A percentile compares a stretch with the other conserved stretches of the same genome.
These are phyloP conservation scores for Amanita polypyramis DNA, from an alignment of 768 basidiomycete genomes.

Conservation along the genomic window DNA sequence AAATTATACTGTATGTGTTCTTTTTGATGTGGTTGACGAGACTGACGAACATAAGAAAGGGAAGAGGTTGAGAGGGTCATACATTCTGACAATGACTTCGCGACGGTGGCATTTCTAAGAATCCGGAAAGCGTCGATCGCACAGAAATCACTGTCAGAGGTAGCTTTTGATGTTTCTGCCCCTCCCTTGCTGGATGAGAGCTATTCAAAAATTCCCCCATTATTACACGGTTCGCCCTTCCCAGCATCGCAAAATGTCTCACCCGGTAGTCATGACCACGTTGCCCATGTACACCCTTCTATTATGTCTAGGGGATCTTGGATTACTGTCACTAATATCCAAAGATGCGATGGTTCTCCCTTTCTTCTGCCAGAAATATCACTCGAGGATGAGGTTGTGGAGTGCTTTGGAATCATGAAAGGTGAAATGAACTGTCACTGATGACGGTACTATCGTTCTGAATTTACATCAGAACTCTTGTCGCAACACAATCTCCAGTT, in stretches of 20 bases:
- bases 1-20: conserved; percentile 52
- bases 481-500: conserved; percentile 35
- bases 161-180: conserved; percentile 16
- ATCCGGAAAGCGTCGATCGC: conserved; percentile 60
- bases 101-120: conserved; percentile 85
- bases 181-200: conserved; percentile 47
- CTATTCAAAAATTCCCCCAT: conserved; percentile 17
- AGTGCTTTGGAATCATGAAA: conserved; percentile 56
- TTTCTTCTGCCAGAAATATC: conserved; percentile 18
- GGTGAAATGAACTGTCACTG: conserved; percentile 22
- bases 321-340: conserved; percentile 58
- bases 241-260: not conserved
- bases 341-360: conserved; percentile 10
- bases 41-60: conserved; percentile 30
- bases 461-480: conserved; percentile 37
- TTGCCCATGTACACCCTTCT: not conserved
- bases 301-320: conserved; percentile 37
- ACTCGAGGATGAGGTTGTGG: conserved; percentile 60
- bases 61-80: conserved; percentile 60
- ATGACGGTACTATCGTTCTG: not conserved
- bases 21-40: not conserved
- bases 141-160: conserved; percentile 35
- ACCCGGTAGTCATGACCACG: not conserved
- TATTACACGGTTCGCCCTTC: not conserved
- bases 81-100: conserved; percentile 73